phyloP scores from a whole-genome alignment of 2,329 filamentous ascomycete species.

The Botrytis pseudocinerea region DNA sequence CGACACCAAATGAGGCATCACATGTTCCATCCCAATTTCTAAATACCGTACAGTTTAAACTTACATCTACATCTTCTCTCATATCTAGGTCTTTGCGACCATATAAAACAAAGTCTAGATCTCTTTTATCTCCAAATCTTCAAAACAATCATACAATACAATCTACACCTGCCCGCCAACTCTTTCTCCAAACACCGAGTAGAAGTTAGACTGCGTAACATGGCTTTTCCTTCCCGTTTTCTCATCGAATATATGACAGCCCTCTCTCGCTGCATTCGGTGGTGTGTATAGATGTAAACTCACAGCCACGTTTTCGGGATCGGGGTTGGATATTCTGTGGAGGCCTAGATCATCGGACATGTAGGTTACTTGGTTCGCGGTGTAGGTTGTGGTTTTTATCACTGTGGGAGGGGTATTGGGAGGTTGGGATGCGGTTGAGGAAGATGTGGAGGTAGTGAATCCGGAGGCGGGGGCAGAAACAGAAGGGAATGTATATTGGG shows the following conservation, averaged over 20 bases:
- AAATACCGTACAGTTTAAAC: not conserved
- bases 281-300: slow-evolving; percentile 88
- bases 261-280: slow-evolving; percentile 80
- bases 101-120: not conserved
- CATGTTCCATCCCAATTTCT: not conserved
- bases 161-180: not conserved
- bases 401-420: slow-evolving; percentile 55
- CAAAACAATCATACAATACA: not conserved
- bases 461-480: slow-evolving; percentile 25
- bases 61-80: not conserved
- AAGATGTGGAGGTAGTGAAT: not conserved
- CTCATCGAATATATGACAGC: slow-evolving; percentile 80
- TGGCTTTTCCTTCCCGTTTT: slow-evolving; percentile 73
- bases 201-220: slow-evolving; percentile 70
- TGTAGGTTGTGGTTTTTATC: slow-evolving; percentile 67
- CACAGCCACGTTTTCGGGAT: slow-evolving; percentile 71
- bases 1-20: not conserved
- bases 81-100: not conserved
- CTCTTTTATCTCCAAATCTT: not conserved
- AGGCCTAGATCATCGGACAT: slow-evolving; percentile 90
- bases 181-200: slow-evolving; percentile 58
- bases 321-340: slow-evolving; percentile 77
- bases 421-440: slow-evolving; percentile 61
- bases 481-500: slow-evolving; percentile 55
- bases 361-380: slow-evolving; percentile 76